These are phyloP conservation scores for Aspergillus arachidicola DNA, from an alignment of 2,329 filamentous ascomycete genomes.

Conservation along the genomic window DNA sequence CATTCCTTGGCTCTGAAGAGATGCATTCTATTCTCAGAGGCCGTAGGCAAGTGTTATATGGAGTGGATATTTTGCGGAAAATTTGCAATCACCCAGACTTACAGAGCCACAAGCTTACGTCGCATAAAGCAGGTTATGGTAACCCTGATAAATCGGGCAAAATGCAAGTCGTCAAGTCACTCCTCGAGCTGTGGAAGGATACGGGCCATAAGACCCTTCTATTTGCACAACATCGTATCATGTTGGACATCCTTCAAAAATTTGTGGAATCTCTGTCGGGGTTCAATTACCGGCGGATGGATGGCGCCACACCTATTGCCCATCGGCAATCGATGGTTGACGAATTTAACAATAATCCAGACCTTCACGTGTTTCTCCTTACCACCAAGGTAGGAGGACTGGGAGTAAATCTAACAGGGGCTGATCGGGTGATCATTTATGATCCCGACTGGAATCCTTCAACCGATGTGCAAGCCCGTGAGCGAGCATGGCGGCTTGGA, in stretches of 20 bases:
- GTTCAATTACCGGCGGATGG: conserved; percentile 85
- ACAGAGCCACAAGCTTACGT: conserved; percentile 64
- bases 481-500: conserved; percentile 92
- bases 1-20: conserved; percentile 79
- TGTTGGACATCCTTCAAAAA: conserved; percentile 90
- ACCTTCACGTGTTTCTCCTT: conserved; percentile 84
- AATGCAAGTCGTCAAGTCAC: conserved; percentile 88
- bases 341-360: conserved; percentile 80
- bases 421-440: conserved; percentile 95
- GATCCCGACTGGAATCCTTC: conserved; percentile 99
- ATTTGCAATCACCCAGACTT: conserved; percentile 98
- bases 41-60: conserved; percentile 78
- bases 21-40: conserved; percentile 79
- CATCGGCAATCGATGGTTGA: conserved; percentile 88
- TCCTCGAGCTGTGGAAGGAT: conserved; percentile 85
- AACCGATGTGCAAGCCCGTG: conserved; percentile 90
- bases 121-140: conserved; percentile 70
- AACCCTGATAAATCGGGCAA: conserved; percentile 81
- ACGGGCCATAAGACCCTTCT: conserved; percentile 92
- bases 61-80: conserved; percentile 89
- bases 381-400: conserved; percentile 95
- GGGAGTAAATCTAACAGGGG: conserved; percentile 91
- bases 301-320: conserved; percentile 87
- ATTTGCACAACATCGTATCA: conserved; percentile 90
- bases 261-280: conserved; percentile 70